These are phyloP conservation scores for Sarocladium kiliense DNA, from an alignment of 2,329 filamentous ascomycete species.

Conservation along the genomic window DNA sequence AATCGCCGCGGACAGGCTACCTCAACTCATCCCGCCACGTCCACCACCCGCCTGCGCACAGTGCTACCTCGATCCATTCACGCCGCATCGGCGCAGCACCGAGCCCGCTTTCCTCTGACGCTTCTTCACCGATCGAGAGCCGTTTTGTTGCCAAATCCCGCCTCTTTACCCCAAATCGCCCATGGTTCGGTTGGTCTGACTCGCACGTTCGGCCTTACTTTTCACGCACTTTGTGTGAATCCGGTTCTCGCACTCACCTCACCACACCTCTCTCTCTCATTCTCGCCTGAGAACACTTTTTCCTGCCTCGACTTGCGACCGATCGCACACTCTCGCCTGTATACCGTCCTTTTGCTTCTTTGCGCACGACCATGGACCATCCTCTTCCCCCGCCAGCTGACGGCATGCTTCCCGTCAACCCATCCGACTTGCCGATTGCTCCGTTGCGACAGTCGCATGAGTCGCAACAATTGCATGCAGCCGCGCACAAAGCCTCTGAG, in stretches of 20 bases:
- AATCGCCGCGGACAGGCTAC: neutral
- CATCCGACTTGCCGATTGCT: neutral
- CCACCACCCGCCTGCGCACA: neutral
- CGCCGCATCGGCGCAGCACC: neutral
- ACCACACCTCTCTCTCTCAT: neutral
- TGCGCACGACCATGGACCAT: neutral
- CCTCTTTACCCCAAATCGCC: slow-evolving; percentile 1
- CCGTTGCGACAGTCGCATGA: neutral
- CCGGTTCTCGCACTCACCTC: neutral
- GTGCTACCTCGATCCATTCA: neutral
- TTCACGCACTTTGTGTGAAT: neutral
- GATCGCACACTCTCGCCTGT: neutral
- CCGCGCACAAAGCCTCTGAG: too few species aligned
- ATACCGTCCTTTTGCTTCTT: neutral
- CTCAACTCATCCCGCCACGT: neutral
- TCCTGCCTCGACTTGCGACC: too few species aligned
- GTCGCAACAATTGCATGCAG: too few species aligned
- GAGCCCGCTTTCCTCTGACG: neutral
- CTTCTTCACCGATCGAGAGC: neutral
- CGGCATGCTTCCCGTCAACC: neutral
- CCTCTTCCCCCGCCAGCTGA: neutral
- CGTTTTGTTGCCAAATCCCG: neutral
- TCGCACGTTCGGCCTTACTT: neutral
- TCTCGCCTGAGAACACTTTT: neutral
- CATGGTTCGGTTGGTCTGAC: neutral